Evolutionary conservation across 78 protist species (phyloP), one percentile per base, ranked within the genome.

Genomic region (Creolimax fragrantissima): DNA sequence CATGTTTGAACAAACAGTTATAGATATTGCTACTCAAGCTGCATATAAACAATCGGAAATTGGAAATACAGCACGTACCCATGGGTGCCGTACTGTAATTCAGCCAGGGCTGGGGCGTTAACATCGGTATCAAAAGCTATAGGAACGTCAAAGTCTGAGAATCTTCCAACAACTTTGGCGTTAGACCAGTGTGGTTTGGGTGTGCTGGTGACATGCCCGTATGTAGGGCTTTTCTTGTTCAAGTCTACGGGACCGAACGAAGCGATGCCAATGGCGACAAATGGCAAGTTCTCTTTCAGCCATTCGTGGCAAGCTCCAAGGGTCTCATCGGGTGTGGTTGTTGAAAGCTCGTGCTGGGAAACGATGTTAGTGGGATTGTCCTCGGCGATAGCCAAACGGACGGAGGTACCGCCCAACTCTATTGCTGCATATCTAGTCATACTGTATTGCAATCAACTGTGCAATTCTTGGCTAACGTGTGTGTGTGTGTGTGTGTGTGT

Each of bases 191-290:
- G 83, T 47, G 95, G 92, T 91, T 97, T 97, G 3, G 98, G 98
- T 35, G 98, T 97, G 17, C 95, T 95, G 2, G 97, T 95, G 74
- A 97, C 94, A 81, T 86, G 86, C 2, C 97, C 98, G 89, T 88
- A 45, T 36, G 47, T 7, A 7, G 17, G 36, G 11, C 93, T 89
- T 3, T n/a, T 17, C 43, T 3, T 4, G 45, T 92, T 74, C 3
- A 95, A 81, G 42, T 95, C 96, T 43, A 97, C 41, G 24, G 98
- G 98, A 2, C 98, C 98, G 45, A 97, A 97, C 24, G 93, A 86
- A 2, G 97, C 97, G 3, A 97, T 74, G 24, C 97, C 97, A 17
- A 96, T 42, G 2, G 93, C 74, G 7, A 84, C 44, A 6, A 93
- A 92, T 84, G 92, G 92, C 17, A 41, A 6, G 81, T 42, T 3